Percentiles rank a stretch among this genome's conserved stretches.
Conservation (phyloP, 1,284 basidiomycete genomes). For the Sanghuangporus weigelae region DNA sequence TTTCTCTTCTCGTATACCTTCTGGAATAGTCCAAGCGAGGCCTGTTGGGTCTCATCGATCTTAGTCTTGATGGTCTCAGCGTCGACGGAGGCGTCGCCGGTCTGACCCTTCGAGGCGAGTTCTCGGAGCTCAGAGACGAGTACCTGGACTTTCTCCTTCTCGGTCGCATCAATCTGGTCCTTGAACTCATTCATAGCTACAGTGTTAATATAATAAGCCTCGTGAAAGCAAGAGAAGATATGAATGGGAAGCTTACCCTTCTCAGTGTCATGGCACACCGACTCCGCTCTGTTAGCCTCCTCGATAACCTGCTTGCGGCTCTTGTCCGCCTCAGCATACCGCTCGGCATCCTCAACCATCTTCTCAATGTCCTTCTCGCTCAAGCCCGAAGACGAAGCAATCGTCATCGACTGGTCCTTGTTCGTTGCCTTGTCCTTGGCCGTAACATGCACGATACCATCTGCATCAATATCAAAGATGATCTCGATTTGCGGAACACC, state of each 20-base stretch:
- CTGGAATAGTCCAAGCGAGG: conserved; percentile 96
- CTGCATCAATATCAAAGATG: conserved; percentile 97
- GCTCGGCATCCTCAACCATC: conserved; percentile 94
- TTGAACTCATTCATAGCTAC: conserved; percentile 95
- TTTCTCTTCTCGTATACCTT: conserved; percentile 93
- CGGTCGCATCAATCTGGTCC: conserved; percentile 87
- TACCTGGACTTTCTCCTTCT: conserved; percentile 91
- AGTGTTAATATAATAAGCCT: not conserved
- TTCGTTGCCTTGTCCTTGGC: conserved; percentile 96
- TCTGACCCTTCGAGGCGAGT: conserved; percentile 86
- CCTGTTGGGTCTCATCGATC: conserved; percentile 94
- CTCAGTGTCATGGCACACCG: conserved; percentile 92
- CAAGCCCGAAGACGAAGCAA: conserved; percentile 95
- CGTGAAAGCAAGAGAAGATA: conserved; percentile 1
- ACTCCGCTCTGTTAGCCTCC: conserved; percentile 96
- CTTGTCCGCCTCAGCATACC: conserved; percentile 91
- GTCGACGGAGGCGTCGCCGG: conserved; percentile 76
- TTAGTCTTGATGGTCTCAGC: conserved; percentile 89
- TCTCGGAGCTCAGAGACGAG: conserved; percentile 87
- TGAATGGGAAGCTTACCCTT: conserved; percentile 55
- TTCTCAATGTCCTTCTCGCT: conserved; percentile 96
- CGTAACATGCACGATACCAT: conserved; percentile 95
- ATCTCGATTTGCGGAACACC: conserved; percentile 99
- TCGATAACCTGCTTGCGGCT: conserved; percentile 86
- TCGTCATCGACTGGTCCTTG: conserved; percentile 97